Evolutionary conservation across 768 basidiomycete genomes (phyloP), one percentile per base, ranked within the genome.

Genomic region (Tubosaeta sp.): DNA sequence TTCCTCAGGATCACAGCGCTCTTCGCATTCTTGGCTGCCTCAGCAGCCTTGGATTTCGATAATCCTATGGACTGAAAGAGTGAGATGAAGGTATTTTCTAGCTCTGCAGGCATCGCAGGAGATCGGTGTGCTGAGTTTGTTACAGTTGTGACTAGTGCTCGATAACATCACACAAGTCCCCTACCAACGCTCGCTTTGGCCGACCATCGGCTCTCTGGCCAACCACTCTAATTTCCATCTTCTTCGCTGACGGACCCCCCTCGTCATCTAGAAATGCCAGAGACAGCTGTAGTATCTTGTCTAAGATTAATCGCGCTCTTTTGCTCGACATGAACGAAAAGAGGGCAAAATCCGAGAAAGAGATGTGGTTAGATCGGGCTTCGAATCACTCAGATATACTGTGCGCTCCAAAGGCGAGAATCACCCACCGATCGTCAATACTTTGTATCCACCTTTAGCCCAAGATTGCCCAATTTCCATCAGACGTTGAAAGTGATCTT

Each of bases 1-100:
- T 79, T 79, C 60, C 81, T 83, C 51, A 95, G 76, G 17, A 84
- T 72, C 4, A 77, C 66, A 6, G 91, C 87, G 62, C 81, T 82
- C 74, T 91, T 95, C 4, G 86, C 74, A 53, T 79, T 87, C 66
- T 92, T 90, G 33, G 84, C 82, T 5, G 89, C 87, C 61, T 97
- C 92, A 10, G 79, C 77, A 1, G 94, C 89, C 66, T 92, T 91
- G 48, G 85, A 72, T 53, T 82, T 77, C 38, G 85, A 74, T 41
- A 97, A 74, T 25, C 90, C 91, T 51, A 93, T 85, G 34, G 84
- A 79, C 65, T 84, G 80, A 75, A 95, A 93, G 34, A 87, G 74
- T 17, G 68, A 26, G 39, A 50, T 46, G 32, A 35, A 54, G n/a
- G 42, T 19, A 19, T 61, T 17, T 17, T 52, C 58, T 44, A 31